Evolutionary conservation across 2,329 filamentous ascomycete genomes (phyloP).

Genomic region (Aureobasidium sp.): DNA sequence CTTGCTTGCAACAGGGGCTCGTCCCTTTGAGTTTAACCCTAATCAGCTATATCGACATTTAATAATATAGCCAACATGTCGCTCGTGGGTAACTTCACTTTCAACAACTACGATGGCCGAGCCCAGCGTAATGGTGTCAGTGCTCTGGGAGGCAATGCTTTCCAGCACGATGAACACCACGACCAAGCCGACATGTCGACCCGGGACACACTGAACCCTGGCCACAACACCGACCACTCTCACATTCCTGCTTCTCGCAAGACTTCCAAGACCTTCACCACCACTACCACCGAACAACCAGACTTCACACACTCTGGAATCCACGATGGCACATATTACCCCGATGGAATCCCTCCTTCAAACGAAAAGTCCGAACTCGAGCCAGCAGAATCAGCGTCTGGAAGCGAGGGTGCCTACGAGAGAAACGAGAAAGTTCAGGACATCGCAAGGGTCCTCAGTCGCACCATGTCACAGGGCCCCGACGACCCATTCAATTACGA

Average conservation of each 20-base stretch:
- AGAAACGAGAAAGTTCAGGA: conserved; percentile 4
- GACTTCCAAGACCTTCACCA: not conserved
- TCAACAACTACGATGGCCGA: conserved; percentile 33
- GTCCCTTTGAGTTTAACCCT: not conserved
- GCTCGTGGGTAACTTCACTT: conserved; percentile 34
- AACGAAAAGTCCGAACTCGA: conserved; percentile 11
- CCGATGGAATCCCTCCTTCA: conserved; percentile 14
- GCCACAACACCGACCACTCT: not conserved
- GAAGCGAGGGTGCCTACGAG: conserved; percentile 4
- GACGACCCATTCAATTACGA: conserved; percentile 31
- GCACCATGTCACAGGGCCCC: conserved; percentile 9
- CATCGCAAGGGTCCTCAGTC: conserved; percentile 5
- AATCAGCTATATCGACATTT: not conserved
- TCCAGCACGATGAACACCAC: conserved; percentile 13
- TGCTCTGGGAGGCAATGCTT: conserved; percentile 23
- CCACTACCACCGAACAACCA: not conserved
- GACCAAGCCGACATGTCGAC: not conserved
- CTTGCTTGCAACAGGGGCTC: not conserved
- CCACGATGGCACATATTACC: conserved; percentile 15
- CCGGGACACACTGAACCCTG: not conserved
- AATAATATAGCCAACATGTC: conserved; percentile 27
- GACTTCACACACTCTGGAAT: conserved; percentile 11
- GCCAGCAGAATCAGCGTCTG: conserved; percentile 1
- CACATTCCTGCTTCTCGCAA: conserved; percentile 2
- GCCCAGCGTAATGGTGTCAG: conserved; percentile 29